Evolutionary conservation across 768 basidiomycete species (phyloP), one percentile per base, ranked within the genome.

Genomic region (Clavaria fumosa): DNA sequence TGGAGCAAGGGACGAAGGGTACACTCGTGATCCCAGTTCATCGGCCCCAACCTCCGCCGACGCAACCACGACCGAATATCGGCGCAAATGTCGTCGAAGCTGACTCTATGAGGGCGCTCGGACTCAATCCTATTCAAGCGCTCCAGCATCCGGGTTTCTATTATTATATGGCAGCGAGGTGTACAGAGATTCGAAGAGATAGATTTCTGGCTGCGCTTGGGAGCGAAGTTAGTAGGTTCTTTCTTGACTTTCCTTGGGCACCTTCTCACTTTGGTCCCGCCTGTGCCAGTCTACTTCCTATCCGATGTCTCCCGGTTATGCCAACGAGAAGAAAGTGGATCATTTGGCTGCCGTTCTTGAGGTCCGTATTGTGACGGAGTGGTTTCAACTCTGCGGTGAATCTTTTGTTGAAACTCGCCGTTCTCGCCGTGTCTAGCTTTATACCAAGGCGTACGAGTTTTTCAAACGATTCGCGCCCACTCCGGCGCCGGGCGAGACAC

Each of bases 101-200:
- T 36, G 37, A 69, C 9, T 78, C 80, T 32, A 48, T 66, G 31
- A 79, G 82, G 34, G 57, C 71, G 1, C 57, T 76, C 47, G 80
- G 83, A 1, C 50, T 80, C 15, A 89, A 88, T 48, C 89, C 93
- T 0, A 73, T 70, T 27, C 76, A 80, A 46, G 75, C 81, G 0
- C 55, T 97, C 34, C 88, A 90, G 50, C 88, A 91, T 50, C 80
- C 93, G 0, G 91, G 89, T 0, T 89, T 79, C 53, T 93, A 91
- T 51, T 95, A 86, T 57, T 82, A 83, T 49, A 75, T 81, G 59
- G 84, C 91, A 0, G 93, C 85, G 0, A 66, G 70, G 28, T 91
- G 85, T 50, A 86, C 88, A 0, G 80, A 91, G 47, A 65, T 72
- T 43, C 62, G 93, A 19, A 59, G 76, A 26, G 66, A 72, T 45